Conservation (phyloP, 208 protist species). For the Leishmania braziliensis region DNA sequence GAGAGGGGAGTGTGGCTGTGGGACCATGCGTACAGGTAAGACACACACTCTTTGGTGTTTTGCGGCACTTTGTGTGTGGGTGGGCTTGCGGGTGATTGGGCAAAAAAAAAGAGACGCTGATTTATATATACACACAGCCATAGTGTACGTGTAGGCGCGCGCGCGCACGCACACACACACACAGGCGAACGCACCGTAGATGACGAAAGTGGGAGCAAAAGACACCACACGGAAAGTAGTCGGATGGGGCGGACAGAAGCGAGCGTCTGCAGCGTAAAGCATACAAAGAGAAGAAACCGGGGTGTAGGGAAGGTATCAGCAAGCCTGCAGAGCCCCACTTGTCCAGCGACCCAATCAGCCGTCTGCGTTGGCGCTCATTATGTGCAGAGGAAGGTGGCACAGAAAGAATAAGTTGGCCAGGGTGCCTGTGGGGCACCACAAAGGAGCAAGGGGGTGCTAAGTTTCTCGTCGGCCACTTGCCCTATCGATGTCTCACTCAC, state of each 20-base stretch:
- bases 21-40: not conserved
- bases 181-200: not conserved
- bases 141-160: not conserved
- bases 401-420: not conserved
- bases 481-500: not conserved
- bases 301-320: not conserved
- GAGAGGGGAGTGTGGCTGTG: not conserved
- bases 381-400: not conserved
- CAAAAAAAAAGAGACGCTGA: not conserved
- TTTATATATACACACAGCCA: not conserved
- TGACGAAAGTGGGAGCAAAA: not conserved
- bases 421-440: not conserved
- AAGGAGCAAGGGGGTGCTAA: not conserved
- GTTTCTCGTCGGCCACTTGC: not conserved
- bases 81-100: not conserved
- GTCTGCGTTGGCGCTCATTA: not conserved
- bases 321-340: not conserved
- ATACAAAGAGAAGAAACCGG: not conserved
- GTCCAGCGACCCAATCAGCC: not conserved
- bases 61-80: not conserved
- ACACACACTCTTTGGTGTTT: not conserved
- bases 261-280: not conserved
- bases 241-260: not conserved
- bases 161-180: no score
- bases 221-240: not conserved